Evolutionary conservation across 2,329 filamentous ascomycete species (phyloP).

Genomic region (Ceratocystis destructans): DNA sequence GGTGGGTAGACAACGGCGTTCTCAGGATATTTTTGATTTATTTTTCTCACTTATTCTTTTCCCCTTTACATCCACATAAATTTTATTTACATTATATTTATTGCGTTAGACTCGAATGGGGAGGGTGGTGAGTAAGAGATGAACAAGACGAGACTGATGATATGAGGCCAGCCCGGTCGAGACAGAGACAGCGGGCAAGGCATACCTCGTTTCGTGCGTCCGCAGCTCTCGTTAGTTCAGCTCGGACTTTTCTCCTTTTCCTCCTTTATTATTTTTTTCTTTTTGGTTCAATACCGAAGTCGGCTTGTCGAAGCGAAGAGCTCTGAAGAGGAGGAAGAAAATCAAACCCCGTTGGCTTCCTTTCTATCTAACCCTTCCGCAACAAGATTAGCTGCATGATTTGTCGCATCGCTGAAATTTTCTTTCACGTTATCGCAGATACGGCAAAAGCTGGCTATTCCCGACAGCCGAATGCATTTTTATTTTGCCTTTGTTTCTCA

Average conservation of each 20-base stretch:
- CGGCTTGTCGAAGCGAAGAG: not conserved
- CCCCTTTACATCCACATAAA: not conserved
- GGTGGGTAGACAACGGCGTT: constrained; percentile 5
- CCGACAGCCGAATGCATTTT: not conserved
- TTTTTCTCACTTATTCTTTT: constrained; percentile 11
- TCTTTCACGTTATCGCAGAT: not conserved
- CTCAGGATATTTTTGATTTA: constrained; percentile 2
- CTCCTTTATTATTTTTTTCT: not conserved
- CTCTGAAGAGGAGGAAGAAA: not conserved
- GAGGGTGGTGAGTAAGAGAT: not conserved
- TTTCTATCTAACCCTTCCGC: not conserved
- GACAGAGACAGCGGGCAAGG: not conserved
- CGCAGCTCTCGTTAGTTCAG: no score
- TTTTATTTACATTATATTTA: not conserved
- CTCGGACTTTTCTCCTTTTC: no score
- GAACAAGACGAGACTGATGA: not conserved
- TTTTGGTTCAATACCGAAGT: not conserved
- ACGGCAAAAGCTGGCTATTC: no score
- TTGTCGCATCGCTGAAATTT: not conserved
- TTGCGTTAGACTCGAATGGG: not conserved
- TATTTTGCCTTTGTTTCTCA: not conserved
- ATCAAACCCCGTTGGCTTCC: not conserved
- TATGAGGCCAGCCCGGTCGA: not conserved
- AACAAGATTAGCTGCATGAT: not conserved
- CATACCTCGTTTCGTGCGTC: not conserved